These are phyloP conservation scores for Kappamyces sp. DNA, from an alignment of 192 early-diverging fungal species.

Conservation along the genomic window DNA sequence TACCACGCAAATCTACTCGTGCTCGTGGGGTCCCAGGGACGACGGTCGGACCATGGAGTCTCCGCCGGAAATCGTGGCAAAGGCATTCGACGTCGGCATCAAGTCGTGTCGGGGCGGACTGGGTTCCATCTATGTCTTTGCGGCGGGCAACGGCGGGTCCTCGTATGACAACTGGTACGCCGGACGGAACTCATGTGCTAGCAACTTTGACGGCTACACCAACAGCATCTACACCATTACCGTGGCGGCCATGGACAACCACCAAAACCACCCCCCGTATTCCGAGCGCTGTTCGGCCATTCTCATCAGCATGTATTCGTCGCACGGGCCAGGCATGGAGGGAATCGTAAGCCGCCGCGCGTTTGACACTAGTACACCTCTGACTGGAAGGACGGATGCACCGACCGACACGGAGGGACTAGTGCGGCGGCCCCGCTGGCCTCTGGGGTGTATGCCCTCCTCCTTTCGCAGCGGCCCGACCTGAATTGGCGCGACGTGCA, in stretches of 20 bases:
- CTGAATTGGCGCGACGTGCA: constrained; percentile 93
- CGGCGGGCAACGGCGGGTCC: constrained; percentile 83
- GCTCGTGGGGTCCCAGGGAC: constrained; percentile 93
- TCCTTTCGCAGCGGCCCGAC: constrained; percentile 75
- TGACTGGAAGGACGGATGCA: constrained; percentile 73
- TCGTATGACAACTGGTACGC: constrained; percentile 75
- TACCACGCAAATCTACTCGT: constrained; percentile 91
- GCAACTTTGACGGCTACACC: constrained; percentile 93
- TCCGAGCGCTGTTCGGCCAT: constrained; percentile 85
- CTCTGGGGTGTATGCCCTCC: constrained; percentile 84
- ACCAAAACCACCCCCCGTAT: constrained; percentile 73
- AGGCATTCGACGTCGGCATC: constrained; percentile 85
- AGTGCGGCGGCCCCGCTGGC: constrained; percentile 93
- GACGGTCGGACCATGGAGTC: constrained; percentile 79
- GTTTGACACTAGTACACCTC: constrained; percentile 64
- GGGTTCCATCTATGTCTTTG: constrained; percentile 91
- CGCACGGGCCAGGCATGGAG: constrained; percentile 52
- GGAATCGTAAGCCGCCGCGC: constrained; percentile 75
- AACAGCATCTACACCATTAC: constrained; percentile 95
- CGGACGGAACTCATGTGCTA: constrained; percentile 12
- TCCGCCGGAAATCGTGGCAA: constrained; percentile 68
- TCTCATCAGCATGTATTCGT: constrained; percentile 81
- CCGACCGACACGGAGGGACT: constrained; percentile 80
- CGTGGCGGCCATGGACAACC: constrained; percentile 77
- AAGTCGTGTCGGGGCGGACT: constrained; percentile 73